Percentiles rank a stretch among this genome's conserved stretches.
Conservation (phyloP, 2,329 filamentous ascomycete species). For the Hyphodiscus sp. region DNA sequence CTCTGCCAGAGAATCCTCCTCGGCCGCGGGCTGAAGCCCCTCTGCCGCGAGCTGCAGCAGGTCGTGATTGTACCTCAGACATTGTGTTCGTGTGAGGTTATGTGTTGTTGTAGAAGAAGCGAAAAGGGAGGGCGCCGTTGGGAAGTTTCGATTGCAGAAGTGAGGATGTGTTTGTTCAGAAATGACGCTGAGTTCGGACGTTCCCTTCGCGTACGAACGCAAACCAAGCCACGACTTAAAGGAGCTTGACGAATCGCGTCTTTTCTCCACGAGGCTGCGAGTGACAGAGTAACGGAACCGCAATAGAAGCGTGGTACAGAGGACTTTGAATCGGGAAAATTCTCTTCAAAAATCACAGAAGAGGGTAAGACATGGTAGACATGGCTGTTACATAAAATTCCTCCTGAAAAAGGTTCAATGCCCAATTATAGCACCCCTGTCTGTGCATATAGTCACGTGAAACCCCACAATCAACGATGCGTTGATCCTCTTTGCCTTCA, state of each 20-base stretch:
- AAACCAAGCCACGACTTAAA: background rate
- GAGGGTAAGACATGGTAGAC: background rate
- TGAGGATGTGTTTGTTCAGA: background rate
- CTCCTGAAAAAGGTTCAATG: background rate
- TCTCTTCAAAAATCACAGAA: background rate
- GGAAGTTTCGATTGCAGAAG: constrained; percentile 7
- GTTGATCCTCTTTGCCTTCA: background rate
- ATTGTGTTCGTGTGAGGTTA: constrained; percentile 42
- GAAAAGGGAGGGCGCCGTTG: constrained; percentile 13
- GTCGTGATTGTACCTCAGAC: constrained; percentile 90
- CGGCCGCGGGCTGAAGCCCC: constrained; percentile 73
- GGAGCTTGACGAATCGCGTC: background rate
- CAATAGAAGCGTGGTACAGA: background rate
- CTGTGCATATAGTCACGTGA: background rate
- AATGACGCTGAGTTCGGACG: constrained; percentile 6
- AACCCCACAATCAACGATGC: background rate
- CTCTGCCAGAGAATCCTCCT: constrained; percentile 64
- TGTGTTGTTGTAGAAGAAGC: constrained; percentile 19
- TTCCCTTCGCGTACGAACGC: constrained; percentile 3
- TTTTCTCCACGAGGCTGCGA: background rate
- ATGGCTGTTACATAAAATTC: background rate
- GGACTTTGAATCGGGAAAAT: background rate
- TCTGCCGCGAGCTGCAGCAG: constrained; percentile 79
- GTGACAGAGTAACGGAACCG: background rate
- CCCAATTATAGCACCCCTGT: background rate